These are phyloP conservation scores for Pseudonectria buxi DNA, from an alignment of 2,329 filamentous ascomycete species.

Conservation along the genomic window DNA sequence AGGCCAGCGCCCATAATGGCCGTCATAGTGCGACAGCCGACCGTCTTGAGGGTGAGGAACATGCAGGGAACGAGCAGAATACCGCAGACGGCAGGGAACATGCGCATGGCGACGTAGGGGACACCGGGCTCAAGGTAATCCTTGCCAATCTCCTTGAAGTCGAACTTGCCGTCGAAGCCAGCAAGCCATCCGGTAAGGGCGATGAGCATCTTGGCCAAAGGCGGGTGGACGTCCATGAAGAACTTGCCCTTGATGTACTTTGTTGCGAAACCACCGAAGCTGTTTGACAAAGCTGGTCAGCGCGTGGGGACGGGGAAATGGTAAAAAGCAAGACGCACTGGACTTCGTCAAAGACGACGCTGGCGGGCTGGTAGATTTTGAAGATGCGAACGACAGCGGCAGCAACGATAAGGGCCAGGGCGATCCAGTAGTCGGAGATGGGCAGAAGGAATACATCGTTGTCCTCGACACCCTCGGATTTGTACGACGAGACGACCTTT, in stretches of 20 bases:
- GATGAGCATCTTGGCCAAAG: constrained; percentile 92
- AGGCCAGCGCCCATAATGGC: constrained; percentile 76
- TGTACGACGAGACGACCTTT: constrained; percentile 50
- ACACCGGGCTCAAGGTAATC: constrained; percentile 93
- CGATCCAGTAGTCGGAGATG: constrained; percentile 71
- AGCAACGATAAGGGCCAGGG: constrained; percentile 65
- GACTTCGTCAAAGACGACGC: constrained; percentile 98
- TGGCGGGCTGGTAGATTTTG: constrained; percentile 91
- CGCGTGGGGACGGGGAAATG: constrained; percentile 2
- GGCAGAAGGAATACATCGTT: constrained; percentile 89
- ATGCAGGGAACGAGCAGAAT: constrained; percentile 84
- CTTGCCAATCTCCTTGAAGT: constrained; percentile 99
- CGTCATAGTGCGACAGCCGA: constrained; percentile 80
- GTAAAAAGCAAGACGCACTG: constrained; percentile 59
- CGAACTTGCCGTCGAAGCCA: constrained; percentile 91
- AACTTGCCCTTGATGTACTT: constrained; percentile 99
- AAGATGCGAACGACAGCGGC: constrained; percentile 80
- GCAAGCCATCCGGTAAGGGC: constrained; percentile 91
- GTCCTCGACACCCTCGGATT: constrained; percentile 74
- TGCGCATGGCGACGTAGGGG: constrained; percentile 94
- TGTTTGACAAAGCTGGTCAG: constrained; percentile 32
- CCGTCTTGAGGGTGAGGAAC: constrained; percentile 88
- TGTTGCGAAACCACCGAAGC: constrained; percentile 94
- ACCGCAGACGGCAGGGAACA: constrained; percentile 85
- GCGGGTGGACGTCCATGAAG: constrained; percentile 99